Conservation (phyloP, 768 basidiomycete genomes). For the Termitomyces eurrhizus region DNA sequence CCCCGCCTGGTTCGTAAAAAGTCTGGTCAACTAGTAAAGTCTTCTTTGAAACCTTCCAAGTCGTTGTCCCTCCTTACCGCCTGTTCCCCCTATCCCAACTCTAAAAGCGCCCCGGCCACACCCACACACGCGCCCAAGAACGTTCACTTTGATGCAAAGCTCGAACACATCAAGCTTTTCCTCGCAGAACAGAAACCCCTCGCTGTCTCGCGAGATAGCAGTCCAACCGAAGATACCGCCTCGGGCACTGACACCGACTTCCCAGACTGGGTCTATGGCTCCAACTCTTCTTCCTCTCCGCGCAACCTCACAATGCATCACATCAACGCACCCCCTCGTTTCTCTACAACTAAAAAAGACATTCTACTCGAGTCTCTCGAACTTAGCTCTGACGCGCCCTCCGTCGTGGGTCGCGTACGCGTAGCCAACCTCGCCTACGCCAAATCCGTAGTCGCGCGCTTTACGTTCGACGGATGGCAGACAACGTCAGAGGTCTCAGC, state of each 20-base stretch:
- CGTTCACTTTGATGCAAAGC: slow-evolving; percentile 89
- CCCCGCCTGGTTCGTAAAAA: slow-evolving; percentile 77
- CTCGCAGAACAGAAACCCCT: slow-evolving; percentile 92
- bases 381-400: slow-evolving; percentile 47
- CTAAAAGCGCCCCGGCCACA: slow-evolving; percentile 76
- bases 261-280: slow-evolving; percentile 62
- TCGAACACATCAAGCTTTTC: slow-evolving; percentile 95
- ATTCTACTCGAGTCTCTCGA: slow-evolving; percentile 52
- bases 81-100: slow-evolving; percentile 29
- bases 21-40: slow-evolving; percentile 89
- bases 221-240: slow-evolving; percentile 75
- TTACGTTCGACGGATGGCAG: slow-evolving; percentile 94
- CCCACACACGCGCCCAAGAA: slow-evolving; percentile 69
- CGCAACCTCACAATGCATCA: slow-evolving; percentile 54
- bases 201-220: slow-evolving; percentile 88
- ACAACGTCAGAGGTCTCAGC: slow-evolving; percentile 93
- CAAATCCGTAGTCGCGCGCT: slow-evolving; percentile 85
- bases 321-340: slow-evolving; percentile 58
- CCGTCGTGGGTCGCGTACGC: slow-evolving; percentile 68
- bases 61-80: slow-evolving; percentile 52
- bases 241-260: slow-evolving; percentile 79
- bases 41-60: slow-evolving; percentile 76
- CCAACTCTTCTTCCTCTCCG: slow-evolving; percentile 24
- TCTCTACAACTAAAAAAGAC: slow-evolving; percentile 32
- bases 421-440: slow-evolving; percentile 85